These are phyloP conservation scores for Nannochloropsis gaditana DNA, from an alignment of 108 stramenopile genomes.

Conservation along the genomic window DNA sequence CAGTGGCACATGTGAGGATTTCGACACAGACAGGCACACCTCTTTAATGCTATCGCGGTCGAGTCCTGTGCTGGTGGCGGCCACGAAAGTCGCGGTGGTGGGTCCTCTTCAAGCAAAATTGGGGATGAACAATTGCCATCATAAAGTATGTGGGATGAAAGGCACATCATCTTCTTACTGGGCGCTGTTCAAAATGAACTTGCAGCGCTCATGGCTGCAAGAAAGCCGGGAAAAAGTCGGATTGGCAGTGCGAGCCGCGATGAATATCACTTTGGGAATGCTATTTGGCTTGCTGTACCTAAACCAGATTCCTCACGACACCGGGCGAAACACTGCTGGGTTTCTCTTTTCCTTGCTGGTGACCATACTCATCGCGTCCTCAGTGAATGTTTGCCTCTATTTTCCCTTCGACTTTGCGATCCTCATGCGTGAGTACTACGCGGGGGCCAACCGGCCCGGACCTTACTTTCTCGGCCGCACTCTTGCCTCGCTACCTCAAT, in stretches of 20 bases:
- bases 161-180: neutral
- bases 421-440: neutral
- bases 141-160: neutral
- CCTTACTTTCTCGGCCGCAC: constrained; percentile 19
- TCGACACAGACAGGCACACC: neutral
- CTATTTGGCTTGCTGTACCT: constrained; percentile 17
- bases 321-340: neutral
- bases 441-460: neutral
- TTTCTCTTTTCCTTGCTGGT: constrained; percentile 16
- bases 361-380: constrained; percentile 7
- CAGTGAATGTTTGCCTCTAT: neutral
- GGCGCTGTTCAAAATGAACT: neutral
- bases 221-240: constrained; percentile 13
- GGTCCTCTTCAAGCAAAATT: neutral
- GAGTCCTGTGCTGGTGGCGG: neutral
- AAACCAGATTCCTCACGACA: neutral
- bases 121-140: neutral
- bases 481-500: constrained; percentile 5
- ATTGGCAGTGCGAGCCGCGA: neutral
- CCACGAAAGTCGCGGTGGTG: neutral
- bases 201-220: neutral
- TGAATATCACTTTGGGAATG: neutral
- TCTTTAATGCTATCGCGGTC: neutral
- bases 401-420: neutral
- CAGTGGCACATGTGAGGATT: neutral